These are phyloP conservation scores for Candida sp. DNA, from an alignment of 1,139 yeast genomes.

Conservation along the genomic window DNA sequence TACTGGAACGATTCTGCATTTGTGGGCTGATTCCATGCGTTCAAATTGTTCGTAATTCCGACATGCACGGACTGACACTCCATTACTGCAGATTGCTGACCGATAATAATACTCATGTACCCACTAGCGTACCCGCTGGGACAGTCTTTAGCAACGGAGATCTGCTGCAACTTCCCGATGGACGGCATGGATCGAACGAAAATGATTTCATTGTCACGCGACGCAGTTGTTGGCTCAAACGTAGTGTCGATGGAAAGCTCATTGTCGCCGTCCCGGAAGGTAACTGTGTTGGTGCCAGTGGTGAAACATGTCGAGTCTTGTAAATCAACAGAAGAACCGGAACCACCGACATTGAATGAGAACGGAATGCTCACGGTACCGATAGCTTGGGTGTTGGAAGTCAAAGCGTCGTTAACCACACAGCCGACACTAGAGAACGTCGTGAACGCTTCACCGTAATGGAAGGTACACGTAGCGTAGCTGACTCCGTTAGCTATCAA, in stretches of 20 bases:
- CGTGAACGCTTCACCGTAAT: constrained; percentile 23
- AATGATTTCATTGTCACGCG: background rate
- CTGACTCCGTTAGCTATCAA: constrained; percentile 25
- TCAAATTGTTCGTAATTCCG: constrained; percentile 21
- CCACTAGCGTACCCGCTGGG: constrained; percentile 40
- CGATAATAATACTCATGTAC: constrained; percentile 21
- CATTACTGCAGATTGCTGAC: constrained; percentile 48
- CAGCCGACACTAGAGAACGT: constrained; percentile 27
- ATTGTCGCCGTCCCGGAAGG: constrained; percentile 24
- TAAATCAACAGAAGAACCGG: constrained; percentile 19
- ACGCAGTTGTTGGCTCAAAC: constrained; percentile 1
- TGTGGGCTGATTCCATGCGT: constrained; percentile 23
- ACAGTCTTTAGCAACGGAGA: constrained; percentile 24
- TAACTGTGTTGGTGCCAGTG: constrained; percentile 25
- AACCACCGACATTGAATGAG: constrained; percentile 26
- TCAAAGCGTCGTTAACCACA: constrained; percentile 19
- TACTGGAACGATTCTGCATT: constrained; percentile 13
- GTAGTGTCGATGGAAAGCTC: background rate
- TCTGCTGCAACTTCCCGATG: constrained; percentile 15
- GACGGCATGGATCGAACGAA: constrained; percentile 15
- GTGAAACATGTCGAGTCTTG: constrained; percentile 19
- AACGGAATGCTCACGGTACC: constrained; percentile 27
- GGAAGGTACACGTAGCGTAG: constrained; percentile 30
- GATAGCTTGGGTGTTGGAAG: constrained; percentile 5
- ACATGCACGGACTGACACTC: constrained; percentile 22